Evolutionary conservation across 768 basidiomycete genomes (phyloP), one percentile per base, ranked within the genome.

Genomic region (Amanita rimosa): DNA sequence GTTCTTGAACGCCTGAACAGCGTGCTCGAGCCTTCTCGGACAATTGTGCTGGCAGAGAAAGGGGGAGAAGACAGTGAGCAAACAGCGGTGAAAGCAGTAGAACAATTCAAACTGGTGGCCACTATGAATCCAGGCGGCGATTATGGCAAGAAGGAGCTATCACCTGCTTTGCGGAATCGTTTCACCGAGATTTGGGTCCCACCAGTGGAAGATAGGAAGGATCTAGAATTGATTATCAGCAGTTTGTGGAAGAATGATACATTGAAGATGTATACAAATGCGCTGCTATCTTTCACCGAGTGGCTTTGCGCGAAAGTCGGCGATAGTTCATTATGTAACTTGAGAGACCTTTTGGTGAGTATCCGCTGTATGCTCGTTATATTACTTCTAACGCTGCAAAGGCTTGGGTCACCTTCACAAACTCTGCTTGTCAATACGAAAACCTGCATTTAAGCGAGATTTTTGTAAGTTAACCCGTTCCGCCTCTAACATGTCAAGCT

Each of bases 111-210:
- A 61, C 79, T 99, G 33, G 71, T 97, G 0, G 92, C 96, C 2
- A 98, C 96, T 2, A 99, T 99, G 96, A 99, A 99, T 62, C 96
- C 96, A 0, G 96, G 96, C 16, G 96, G 96, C 11, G 96, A 99
- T 59, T 98, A 94, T 57, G 96, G 96, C 19, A 99, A 99, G 72
- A 99, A 98, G 62, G 96, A 99, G 60, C 70, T 99, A 2, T 98
- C 96, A 1, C 95, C 94, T 27, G 96, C 96, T 0, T 70, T 99
- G 34, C 81, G 96, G 16, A 99, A 98, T 66, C 81, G 96, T 4
- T 99, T 99, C 67, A 99, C 96, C 3, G 96, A 99, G 63, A 95
- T 99, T 27, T 99, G 96, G 95, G 96, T 99, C 0, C 94, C 95
- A 3, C 68, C 81, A 14, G 76, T 97, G 26, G 79, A 87, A 49